Conservation (phyloP, 2,329 filamentous ascomycete genomes). For the Fusarium sublunatum region DNA sequence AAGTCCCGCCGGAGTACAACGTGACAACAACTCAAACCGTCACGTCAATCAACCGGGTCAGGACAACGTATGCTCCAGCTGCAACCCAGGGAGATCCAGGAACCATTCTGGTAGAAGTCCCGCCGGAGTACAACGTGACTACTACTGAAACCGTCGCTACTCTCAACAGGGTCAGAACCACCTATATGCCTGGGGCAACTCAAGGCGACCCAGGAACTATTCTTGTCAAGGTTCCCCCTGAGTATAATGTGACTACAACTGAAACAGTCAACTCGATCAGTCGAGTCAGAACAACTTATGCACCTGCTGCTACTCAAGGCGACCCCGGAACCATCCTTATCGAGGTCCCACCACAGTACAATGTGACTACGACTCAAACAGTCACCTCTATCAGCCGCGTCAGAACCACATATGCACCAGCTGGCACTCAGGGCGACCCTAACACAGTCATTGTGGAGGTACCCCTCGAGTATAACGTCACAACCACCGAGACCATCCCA, state of each 20-base stretch:
- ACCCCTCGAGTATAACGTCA: conserved; percentile 12
- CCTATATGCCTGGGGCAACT: conserved; percentile 1
- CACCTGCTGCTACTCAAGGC: background rate
- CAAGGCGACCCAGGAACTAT: conserved; percentile 29
- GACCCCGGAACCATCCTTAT: conserved; percentile 17
- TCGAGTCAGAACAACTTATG: background rate
- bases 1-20: background rate
- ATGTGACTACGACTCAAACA: conserved; percentile 14
- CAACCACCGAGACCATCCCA: conserved; percentile 4
- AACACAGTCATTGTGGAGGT: conserved; percentile 17
- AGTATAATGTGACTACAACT: conserved; percentile 22
- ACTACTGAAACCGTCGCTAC: background rate
- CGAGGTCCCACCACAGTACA: conserved; percentile 23
- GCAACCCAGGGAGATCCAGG: conserved; percentile 14
- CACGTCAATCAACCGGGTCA: background rate
- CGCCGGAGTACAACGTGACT: background rate
- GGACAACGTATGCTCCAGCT: background rate
- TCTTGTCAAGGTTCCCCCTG: conserved; percentile 16
- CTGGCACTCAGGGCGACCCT: conserved; percentile 17
- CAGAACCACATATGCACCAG: conserved; percentile 18
- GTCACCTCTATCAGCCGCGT: conserved; percentile 12
- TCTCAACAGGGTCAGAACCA: background rate
- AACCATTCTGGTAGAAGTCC: background rate
- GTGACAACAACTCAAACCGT: background rate
- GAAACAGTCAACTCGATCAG: conserved; percentile 16